Conservation (phyloP, 805 yeast species). For the Suhomyces tanzawaensis region DNA sequence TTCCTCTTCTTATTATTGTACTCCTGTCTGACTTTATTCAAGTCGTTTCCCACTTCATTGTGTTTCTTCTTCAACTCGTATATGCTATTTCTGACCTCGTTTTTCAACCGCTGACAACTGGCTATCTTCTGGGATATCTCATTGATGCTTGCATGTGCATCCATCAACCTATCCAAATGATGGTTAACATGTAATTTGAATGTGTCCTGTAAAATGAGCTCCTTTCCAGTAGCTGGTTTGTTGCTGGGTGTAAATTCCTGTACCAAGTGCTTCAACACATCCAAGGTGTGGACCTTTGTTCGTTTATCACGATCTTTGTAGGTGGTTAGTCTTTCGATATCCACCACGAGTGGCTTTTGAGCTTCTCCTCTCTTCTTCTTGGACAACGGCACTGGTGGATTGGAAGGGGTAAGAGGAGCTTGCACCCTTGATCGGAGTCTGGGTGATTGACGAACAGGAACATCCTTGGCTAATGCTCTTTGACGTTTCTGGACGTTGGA, state of each 20-base stretch:
- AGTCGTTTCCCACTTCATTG: conserved; percentile 29
- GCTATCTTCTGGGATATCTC: conserved; percentile 29
- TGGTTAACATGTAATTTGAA: conserved; percentile 29
- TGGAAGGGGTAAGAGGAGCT: background rate
- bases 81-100: conserved; percentile 28
- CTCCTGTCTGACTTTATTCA: conserved; percentile 24
- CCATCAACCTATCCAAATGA: conserved; percentile 30
- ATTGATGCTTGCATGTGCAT: conserved; percentile 33
- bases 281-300: conserved; percentile 31
- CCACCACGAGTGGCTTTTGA: conserved; percentile 29
- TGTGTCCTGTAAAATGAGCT: conserved; percentile 28
- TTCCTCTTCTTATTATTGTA: conserved; percentile 16
- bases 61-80: conserved; percentile 31
- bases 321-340: conserved; percentile 27
- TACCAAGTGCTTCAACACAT: conserved; percentile 35
- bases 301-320: conserved; percentile 23
- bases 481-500: background rate
- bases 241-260: conserved; percentile 24
- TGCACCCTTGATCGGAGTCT: background rate
- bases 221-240: conserved; percentile 7
- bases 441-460: background rate
- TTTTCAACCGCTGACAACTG: conserved; percentile 31
- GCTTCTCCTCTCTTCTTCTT: conserved; percentile 19
- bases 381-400: conserved; percentile 11
- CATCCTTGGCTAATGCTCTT: background rate